These are phyloP conservation scores for Paraphoma sp. DNA, from an alignment of 2,329 filamentous ascomycete species.

Conservation along the genomic window DNA sequence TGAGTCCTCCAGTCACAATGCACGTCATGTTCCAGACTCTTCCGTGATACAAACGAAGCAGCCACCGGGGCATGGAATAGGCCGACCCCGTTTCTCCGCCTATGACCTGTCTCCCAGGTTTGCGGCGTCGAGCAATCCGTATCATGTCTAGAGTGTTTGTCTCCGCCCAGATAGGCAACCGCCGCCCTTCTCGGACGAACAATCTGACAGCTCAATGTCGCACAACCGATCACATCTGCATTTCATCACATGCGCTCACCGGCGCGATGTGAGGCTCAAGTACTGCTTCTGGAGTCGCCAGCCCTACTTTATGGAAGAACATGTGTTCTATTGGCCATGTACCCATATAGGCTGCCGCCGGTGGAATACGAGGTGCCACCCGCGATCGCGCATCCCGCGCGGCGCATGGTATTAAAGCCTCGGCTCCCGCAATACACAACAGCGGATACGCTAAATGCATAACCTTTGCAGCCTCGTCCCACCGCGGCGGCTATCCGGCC, in stretches of 20 bases:
- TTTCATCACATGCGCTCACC: background rate
- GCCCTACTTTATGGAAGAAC: background rate
- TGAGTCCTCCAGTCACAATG: background rate
- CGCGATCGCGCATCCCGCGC: background rate
- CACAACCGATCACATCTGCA: background rate
- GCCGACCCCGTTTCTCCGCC: too few relatives aligned
- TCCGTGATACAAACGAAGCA: background rate
- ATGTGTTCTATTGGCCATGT: background rate
- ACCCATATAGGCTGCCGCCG: background rate
- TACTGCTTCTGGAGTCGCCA: conserved; percentile 1
- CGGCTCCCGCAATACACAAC: background rate
- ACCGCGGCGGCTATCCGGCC: background rate
- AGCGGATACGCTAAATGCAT: background rate
- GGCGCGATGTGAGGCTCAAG: conserved; percentile 3
- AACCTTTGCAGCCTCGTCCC: background rate
- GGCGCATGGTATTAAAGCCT: conserved; percentile 1
- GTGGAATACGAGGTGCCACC: background rate
- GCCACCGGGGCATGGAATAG: background rate
- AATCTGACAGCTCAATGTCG: background rate
- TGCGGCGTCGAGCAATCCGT: too few relatives aligned
- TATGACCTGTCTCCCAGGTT: too few relatives aligned
- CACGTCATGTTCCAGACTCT: background rate
- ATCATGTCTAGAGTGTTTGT: too few relatives aligned
- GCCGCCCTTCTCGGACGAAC: background rate
- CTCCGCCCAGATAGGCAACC: background rate